A percentile compares a stretch with the other conserved stretches of the same genome.
These are phyloP conservation scores for Aspergillus ochraceus DNA, from an alignment of 2,329 filamentous ascomycete species.

Conservation along the genomic window DNA sequence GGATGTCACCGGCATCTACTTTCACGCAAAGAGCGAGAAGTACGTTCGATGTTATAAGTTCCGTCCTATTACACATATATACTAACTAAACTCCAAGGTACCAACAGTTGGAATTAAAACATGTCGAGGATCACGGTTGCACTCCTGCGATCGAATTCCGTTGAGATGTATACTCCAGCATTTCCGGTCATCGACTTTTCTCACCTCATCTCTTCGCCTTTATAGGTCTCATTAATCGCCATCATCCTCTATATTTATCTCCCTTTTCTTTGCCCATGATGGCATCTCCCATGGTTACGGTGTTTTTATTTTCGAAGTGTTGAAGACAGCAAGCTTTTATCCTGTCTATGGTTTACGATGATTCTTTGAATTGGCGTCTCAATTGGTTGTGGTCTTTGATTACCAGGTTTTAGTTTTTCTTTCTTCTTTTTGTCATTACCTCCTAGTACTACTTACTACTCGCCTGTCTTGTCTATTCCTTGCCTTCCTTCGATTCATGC, in stretches of 20 bases:
- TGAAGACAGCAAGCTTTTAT: not conserved
- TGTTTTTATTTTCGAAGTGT: not conserved
- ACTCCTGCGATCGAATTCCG: constrained; percentile 86
- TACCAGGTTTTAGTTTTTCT: constrained; percentile 3
- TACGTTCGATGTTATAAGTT: constrained; percentile 50
- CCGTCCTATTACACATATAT: constrained; percentile 5
- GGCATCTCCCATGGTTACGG: not conserved
- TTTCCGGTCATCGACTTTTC: constrained; percentile 1
- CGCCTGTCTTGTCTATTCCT: not conserved
- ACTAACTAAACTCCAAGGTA: constrained; percentile 58
- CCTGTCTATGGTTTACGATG: constrained; percentile 14
- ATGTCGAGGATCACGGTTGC: constrained; percentile 81
- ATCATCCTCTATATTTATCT: not conserved
- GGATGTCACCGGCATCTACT: constrained; percentile 90
- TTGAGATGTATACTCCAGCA: constrained; percentile 45
- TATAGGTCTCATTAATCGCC: not conserved
- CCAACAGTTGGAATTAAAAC: constrained; percentile 88
- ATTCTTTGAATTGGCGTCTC: constrained; percentile 17
- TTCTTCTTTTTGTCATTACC: not conserved
- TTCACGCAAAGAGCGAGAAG: constrained; percentile 97
- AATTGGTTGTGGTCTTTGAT: constrained; percentile 13
- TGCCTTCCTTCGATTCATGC: not conserved
- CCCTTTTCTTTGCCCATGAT: not conserved
- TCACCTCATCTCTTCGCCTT: constrained; percentile 1
- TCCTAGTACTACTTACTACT: not conserved